Conservation (phyloP, 257 asterid species). For the Solanum neorickii region DNA sequence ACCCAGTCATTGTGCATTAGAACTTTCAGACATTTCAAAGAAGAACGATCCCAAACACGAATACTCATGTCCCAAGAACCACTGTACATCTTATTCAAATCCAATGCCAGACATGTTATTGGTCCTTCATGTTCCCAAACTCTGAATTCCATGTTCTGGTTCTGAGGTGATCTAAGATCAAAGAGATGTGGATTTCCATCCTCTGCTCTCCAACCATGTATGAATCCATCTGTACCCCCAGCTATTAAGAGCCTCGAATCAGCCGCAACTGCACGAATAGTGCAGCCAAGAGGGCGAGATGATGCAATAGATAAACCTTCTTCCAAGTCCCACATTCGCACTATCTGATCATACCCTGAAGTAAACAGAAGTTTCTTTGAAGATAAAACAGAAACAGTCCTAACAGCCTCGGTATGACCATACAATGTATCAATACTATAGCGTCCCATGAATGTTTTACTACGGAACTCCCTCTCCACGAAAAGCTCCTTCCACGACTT, state of each 20-base stretch:
- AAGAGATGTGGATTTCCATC: constrained; percentile 71
- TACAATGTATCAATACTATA: constrained; percentile 59
- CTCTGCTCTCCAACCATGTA: constrained; percentile 90
- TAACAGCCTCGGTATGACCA: constrained; percentile 89
- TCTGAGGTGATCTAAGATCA: constrained; percentile 49
- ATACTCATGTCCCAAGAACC: constrained; percentile 98
- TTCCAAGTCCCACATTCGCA: constrained; percentile 94
- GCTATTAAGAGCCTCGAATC: constrained; percentile 74
- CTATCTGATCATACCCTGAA: constrained; percentile 88
- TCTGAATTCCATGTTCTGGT: constrained; percentile 51
- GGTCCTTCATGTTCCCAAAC: constrained; percentile 95
- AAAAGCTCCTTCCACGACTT: constrained; percentile 88
- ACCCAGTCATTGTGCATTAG: constrained; percentile 86
- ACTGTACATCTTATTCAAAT: constrained; percentile 60
- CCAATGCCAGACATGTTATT: constrained; percentile 83
- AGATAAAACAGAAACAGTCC: constrained; percentile 59
- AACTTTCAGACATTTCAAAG: constrained; percentile 56
- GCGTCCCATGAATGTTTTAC: constrained; percentile 83
- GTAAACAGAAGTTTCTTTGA: constrained; percentile 79
- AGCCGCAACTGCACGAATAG: constrained; percentile 88
- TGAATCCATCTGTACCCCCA: constrained; percentile 91
- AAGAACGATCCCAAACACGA: constrained; percentile 71
- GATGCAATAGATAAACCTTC: constrained; percentile 76
- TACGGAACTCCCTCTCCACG: constrained; percentile 81
- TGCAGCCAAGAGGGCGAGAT: constrained; percentile 82